phyloP scores from a whole-genome alignment of 2,329 filamentous ascomycete genomes.

The Hymenoscyphus linearis region DNA sequence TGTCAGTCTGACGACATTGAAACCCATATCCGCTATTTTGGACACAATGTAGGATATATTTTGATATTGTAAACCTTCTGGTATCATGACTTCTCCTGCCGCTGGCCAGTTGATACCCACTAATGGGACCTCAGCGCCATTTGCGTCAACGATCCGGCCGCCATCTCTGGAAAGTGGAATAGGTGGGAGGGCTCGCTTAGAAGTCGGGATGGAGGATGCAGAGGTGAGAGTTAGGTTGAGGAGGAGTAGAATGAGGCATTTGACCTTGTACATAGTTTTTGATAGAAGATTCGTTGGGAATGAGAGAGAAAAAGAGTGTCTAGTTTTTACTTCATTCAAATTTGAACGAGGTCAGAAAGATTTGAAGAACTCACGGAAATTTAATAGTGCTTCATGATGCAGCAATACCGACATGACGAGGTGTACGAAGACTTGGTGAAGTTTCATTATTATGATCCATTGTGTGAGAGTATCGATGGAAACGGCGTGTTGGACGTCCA shows the following conservation, averaged over 20 bases:
- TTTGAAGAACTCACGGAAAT: no score
- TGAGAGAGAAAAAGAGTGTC: not conserved
- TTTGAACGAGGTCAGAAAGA: no score
- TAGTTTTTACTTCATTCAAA: no score
- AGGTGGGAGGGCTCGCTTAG: slow-evolving; percentile 1
- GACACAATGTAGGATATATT: slow-evolving; percentile 48
- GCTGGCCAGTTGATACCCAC: slow-evolving; percentile 60
- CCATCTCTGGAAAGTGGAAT: slow-evolving; percentile 36
- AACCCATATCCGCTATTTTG: slow-evolving; percentile 42
- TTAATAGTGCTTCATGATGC: no score
- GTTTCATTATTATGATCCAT: no score
- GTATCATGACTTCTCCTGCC: slow-evolving; percentile 55
- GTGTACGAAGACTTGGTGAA: no score
- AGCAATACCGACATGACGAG: no score
- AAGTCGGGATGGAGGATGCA: not conserved
- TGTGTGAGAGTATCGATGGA: no score
- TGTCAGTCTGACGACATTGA: slow-evolving; percentile 59
- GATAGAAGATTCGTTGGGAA: not conserved
- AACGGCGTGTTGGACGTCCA: no score
- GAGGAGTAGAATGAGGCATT: not conserved
- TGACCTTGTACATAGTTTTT: not conserved
- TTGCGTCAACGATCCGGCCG: slow-evolving; percentile 36
- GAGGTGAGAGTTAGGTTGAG: not conserved
- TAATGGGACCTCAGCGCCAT: slow-evolving; percentile 41
- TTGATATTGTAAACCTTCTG: slow-evolving; percentile 55